Evolutionary conservation across 2,329 filamentous ascomycete genomes (phyloP), one percentile per base, ranked within the genome.

Genomic region (Corniculantispora saksenae): DNA sequence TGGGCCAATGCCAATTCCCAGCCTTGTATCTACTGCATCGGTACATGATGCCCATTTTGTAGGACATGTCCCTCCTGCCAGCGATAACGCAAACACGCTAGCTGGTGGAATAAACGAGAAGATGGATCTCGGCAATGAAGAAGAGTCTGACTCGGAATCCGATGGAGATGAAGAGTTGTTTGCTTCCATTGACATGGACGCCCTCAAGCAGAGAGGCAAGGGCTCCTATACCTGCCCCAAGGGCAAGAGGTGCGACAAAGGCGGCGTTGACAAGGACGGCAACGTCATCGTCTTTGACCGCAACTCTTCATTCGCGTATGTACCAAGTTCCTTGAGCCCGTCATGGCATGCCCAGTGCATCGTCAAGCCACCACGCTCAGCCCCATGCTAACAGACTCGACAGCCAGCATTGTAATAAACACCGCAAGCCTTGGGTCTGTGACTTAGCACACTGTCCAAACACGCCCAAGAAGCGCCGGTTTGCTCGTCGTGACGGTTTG

Each of bases 331-430:
- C n/a, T 17, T 38, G 17, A 29, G 61, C n/a, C 23, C n/a, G 32
- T 15, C 9, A 35, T 17, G 10, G 29, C 21, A 9, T 48, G 35
- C 21, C 12, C 40, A 27, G 19, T 29, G 21, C 7, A 29, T 45
- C 15, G 47, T 17, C 23, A 19, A 40, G 58, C 21, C 29, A 17
- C 19, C 23, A 17, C 8, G 29, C 29, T 17, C 35, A 21, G 21
- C 23, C 7, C 3, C 32, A 2, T 61, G 38, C 60, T 63, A 35
- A 55, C 12, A n/a, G n/a, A 13, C n/a, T 57, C n/a, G 60, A 65
- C 67, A 80, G 78, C 60, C 78, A 80, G 69, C 78, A 80, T 67
- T 77, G 77, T 65, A 79, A 80, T 70, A 80, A 80, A 55, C 78
- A 80, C 66, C 73, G 76, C 29, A 80, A 79, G 66, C 78, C 78